phyloP scores from a whole-genome alignment of 306 rosid species.

The Fragaria ananassa region DNA sequence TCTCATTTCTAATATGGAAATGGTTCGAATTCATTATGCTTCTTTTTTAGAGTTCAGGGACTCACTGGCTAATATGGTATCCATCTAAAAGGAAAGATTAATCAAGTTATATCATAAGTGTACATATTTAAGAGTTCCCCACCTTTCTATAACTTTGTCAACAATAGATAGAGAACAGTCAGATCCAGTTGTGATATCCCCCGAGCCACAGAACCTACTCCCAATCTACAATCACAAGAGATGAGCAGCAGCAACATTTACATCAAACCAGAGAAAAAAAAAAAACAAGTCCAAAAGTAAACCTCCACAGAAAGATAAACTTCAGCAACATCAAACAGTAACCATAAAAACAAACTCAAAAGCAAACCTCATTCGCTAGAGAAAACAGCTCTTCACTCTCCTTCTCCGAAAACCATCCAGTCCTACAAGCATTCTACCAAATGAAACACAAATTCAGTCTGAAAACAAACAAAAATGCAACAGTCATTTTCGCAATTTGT shows the following conservation, averaged over 20 bases:
- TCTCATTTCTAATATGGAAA: not conserved
- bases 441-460: constrained; percentile 20
- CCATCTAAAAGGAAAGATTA: not conserved
- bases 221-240: constrained; percentile 42
- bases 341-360: constrained; percentile 5
- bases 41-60: not conserved
- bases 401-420: constrained; percentile 64
- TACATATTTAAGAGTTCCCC: constrained; percentile 15
- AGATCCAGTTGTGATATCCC: constrained; percentile 32
- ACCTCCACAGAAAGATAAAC: not conserved
- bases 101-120: not conserved
- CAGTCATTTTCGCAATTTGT: not conserved
- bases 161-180: constrained; percentile 35
- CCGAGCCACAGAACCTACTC: constrained; percentile 47
- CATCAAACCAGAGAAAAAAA: not conserved
- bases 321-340: constrained; percentile 7
- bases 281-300: not conserved
- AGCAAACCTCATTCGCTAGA: constrained; percentile 63
- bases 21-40: not conserved
- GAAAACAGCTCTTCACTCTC: constrained; percentile 57
- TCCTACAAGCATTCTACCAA: constrained; percentile 66
- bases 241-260: constrained; percentile 21
- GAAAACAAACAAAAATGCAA: not conserved
- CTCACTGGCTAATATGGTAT: not conserved
- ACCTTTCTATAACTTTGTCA: constrained; percentile 64